phyloP scores from a whole-genome alignment of 805 yeast genomes.

The Saccharomycopsis sp. region DNA sequence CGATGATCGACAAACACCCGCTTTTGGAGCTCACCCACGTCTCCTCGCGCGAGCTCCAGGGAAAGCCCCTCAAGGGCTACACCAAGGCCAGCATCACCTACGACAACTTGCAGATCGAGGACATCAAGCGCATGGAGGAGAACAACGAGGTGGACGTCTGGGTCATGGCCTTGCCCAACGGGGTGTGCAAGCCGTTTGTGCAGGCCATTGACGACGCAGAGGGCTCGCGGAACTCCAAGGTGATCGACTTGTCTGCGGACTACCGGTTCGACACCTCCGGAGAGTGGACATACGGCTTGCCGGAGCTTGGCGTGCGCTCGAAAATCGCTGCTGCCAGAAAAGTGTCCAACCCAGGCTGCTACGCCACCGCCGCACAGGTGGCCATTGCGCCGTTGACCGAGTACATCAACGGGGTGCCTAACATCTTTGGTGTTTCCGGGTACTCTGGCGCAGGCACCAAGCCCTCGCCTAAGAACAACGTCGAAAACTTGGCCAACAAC shows the following conservation, averaged over 20 bases:
- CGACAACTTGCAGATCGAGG: conserved; percentile 82
- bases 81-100: conserved; percentile 73
- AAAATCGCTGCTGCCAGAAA: conserved; percentile 64
- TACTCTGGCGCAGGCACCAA: conserved; percentile 99
- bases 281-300: conserved; percentile 92
- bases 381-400: conserved; percentile 83
- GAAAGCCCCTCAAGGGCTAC: conserved; percentile 82
- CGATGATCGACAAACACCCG: conserved; percentile 82
- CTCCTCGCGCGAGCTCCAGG: conserved; percentile 90
- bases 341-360: conserved; percentile 97
- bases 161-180: conserved; percentile 99
- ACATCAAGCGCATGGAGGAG: conserved; percentile 70
- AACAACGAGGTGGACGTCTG: conserved; percentile 82
- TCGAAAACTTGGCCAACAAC: conserved; percentile 66
- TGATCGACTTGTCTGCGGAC: conserved; percentile 92
- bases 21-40: conserved; percentile 84
- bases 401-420: conserved; percentile 63
- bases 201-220: conserved; percentile 65
- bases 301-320: conserved; percentile 74
- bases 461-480: conserved; percentile 93
- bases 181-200: conserved; percentile 87
- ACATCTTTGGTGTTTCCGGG: conserved; percentile 93
- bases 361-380: conserved; percentile 96
- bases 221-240: conserved; percentile 49
- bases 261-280: conserved; percentile 86